phyloP scores from a whole-genome alignment of 305 asterid species.

The Fraxinus latifolia region DNA sequence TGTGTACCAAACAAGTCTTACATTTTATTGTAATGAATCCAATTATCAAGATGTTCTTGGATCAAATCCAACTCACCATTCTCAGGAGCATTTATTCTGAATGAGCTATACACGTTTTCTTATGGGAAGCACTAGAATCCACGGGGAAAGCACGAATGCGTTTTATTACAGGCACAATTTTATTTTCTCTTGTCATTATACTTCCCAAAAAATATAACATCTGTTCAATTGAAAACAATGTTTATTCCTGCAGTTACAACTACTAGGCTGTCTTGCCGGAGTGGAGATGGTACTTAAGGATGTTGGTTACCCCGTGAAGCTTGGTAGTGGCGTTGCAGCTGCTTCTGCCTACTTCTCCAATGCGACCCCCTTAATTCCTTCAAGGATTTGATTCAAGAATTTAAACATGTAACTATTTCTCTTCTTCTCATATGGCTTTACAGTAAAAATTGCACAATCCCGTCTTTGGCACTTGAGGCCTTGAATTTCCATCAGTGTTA shows the following conservation, averaged over 20 bases:
- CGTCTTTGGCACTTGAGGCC: conserved; percentile 20
- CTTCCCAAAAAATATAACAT: neutral
- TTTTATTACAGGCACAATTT: neutral
- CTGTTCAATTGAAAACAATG: neutral
- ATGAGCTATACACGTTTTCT: conserved; percentile 29
- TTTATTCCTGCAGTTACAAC: conserved; percentile 60
- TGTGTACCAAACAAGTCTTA: neutral
- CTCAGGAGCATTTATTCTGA: conserved; percentile 14
- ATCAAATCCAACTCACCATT: neutral
- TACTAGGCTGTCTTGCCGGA: conserved; percentile 95
- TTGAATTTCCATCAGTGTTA: conserved; percentile 30
- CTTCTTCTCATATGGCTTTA: conserved; percentile 28
- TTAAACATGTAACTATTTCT: conserved; percentile 19
- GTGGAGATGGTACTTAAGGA: conserved; percentile 98
- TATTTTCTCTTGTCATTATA: neutral
- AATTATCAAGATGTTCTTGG: neutral
- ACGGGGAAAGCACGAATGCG: neutral
- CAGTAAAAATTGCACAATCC: conserved; percentile 49
- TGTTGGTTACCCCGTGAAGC: conserved; percentile 84
- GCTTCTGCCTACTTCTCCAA: conserved; percentile 86
- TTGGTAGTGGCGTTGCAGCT: conserved; percentile 92
- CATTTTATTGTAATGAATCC: neutral
- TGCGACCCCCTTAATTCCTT: conserved; percentile 83
- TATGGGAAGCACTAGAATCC: neutral
- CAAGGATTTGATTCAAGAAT: conserved; percentile 64